Base-by-base conservation (phyloP, 2,329 filamentous ascomycete species). In the Gaeumannomyces sp. region DNA sequence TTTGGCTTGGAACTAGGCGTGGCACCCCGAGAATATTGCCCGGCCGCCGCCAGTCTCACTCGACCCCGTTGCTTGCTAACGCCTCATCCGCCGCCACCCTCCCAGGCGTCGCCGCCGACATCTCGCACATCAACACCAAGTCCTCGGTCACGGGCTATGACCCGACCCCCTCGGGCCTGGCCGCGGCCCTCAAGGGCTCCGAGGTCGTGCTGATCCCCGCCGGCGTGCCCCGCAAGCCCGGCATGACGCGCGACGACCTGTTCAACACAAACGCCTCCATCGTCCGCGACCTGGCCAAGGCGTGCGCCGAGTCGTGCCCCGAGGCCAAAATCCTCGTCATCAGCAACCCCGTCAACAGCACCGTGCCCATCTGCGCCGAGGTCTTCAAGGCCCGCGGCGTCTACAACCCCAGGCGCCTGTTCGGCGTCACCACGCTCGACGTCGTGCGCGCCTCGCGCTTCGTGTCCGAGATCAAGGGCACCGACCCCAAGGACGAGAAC, bases 181-280 rank as follows among this genome's bases (percentile, higher is more conserved):
- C 86, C 73, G 85, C 85, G 70, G 89, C 89, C 75, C 87, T 99
- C 78, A 90, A 91, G 83, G 93, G 86, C 76, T 84, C 93, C 75
- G 93, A 98, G 81, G 89, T 99, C 73, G 92, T 99, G 76, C 88
- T 99, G 76, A 98, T 99, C 80, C 95, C 95, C 76, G 95, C 95
- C 75, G 95, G 95, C 85, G 94, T 99, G 71, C 95, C 95, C 77
- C 93, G 95, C 83, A 97, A 97, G 88, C 95, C 95, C 78, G 95
- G 95, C 82, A 99, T 99, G 95, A 96, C 91, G 83, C 93, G 95
- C 85, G 95, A 99, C 82, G 94, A 99, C 79, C 90, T 99, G 70
- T 99, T 99, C 93, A 98, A 98, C 89, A 99, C 94, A 86, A 99
- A 99, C 81, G 95, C 95, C 80, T 96, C 92, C 78, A 99, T 99